phyloP scores from a whole-genome alignment of 257 asterid species.

The Jaltomata sinuosa region DNA sequence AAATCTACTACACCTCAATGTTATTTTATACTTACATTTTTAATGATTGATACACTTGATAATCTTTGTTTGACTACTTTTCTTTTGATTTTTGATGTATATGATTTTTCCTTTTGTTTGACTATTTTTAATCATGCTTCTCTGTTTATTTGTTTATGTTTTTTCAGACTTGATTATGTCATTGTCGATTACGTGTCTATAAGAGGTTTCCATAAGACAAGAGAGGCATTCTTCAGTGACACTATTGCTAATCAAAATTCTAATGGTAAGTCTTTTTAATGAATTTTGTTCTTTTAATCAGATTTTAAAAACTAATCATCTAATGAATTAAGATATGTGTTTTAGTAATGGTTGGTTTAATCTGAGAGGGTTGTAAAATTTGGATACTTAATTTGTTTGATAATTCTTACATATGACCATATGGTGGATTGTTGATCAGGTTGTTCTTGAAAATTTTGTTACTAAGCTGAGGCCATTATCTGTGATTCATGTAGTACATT shows the following conservation, averaged over 20 bases:
- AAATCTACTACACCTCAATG: not conserved
- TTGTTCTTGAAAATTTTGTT: not conserved
- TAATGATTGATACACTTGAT: not conserved
- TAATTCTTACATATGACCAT: not conserved
- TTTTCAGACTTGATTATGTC: constrained; percentile 26
- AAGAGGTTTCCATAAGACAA: constrained; percentile 19
- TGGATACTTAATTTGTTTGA: not conserved
- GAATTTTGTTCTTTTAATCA: not conserved
- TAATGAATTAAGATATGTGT: not conserved
- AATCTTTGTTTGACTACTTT: no score
- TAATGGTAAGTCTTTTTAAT: constrained; percentile 10
- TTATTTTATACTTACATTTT: not conserved
- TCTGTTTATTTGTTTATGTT: not conserved
- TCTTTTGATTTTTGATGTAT: no score
- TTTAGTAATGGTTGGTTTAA: not conserved
- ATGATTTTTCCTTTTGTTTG: not conserved
- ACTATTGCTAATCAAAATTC: constrained; percentile 2
- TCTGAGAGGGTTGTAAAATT: not conserved
- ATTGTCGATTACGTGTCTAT: constrained; percentile 20
- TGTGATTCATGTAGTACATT: not conserved
- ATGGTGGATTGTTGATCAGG: not conserved
- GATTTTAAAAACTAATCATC: not conserved
- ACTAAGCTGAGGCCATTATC: not conserved
- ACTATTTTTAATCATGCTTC: not conserved
- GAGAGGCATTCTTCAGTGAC: constrained; percentile 17